These are phyloP conservation scores for Penicillium digitatum DNA, from an alignment of 2,329 filamentous ascomycete genomes.

Conservation along the genomic window DNA sequence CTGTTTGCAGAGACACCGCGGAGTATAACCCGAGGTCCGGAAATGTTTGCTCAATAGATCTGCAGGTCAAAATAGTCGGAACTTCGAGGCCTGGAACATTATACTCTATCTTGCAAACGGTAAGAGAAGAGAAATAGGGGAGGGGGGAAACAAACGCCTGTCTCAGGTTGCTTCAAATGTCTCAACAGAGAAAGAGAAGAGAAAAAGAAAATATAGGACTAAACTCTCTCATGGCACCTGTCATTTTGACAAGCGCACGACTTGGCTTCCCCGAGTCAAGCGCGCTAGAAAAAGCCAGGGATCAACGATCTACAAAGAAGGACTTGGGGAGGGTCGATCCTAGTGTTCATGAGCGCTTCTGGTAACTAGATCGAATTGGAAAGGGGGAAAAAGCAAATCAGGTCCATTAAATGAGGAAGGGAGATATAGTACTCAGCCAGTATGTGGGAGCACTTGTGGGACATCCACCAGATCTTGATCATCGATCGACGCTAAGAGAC, in stretches of 20 bases:
- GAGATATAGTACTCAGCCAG: background rate
- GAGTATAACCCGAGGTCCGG: slow-evolving; percentile 14
- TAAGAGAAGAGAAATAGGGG: background rate
- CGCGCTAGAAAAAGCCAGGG: slow-evolving; percentile 13
- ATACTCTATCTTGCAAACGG: slow-evolving; percentile 10
- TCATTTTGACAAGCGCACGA: slow-evolving; percentile 23
- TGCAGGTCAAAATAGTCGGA: slow-evolving; percentile 23
- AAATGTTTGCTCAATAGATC: slow-evolving; percentile 31
- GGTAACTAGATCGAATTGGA: slow-evolving; percentile 19
- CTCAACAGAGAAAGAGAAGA: slow-evolving; percentile 7
- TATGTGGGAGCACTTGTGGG: background rate
- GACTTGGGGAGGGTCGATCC: slow-evolving; percentile 15
- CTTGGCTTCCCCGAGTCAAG: slow-evolving; percentile 10
- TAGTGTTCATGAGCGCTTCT: slow-evolving; percentile 14
- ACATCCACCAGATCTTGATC: slow-evolving; percentile 1
- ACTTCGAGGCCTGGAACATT: slow-evolving; percentile 13
- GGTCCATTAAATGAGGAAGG: slow-evolving; percentile 11
- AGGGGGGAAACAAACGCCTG: slow-evolving; percentile 9
- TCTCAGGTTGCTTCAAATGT: slow-evolving; percentile 8
- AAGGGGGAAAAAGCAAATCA: slow-evolving; percentile 14
- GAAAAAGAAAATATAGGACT: background rate
- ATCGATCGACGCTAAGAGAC: slow-evolving; percentile 1
- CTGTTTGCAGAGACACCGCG: slow-evolving; percentile 31
- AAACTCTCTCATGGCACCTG: slow-evolving; percentile 17
- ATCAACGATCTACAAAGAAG: slow-evolving; percentile 15